These are phyloP conservation scores for Aspergillus sp. DNA, from an alignment of 2,329 filamentous ascomycete genomes.

Conservation along the genomic window DNA sequence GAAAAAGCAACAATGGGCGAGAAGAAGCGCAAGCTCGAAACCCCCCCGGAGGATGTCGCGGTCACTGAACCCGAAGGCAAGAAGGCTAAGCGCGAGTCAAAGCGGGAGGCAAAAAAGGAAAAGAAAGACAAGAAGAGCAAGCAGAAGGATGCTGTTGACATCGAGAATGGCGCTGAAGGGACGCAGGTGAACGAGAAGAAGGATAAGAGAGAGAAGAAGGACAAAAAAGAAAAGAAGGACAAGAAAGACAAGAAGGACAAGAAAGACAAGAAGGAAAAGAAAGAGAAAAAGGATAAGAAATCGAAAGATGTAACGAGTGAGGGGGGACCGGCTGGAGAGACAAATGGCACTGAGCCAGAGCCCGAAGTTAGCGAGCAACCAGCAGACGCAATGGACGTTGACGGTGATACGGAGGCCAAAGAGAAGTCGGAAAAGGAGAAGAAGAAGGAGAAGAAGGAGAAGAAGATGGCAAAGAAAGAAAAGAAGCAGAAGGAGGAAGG, in stretches of 20 bases:
- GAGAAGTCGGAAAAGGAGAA: conserved; percentile 14
- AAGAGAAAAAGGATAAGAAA: conserved; percentile 27
- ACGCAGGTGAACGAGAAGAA: conserved; percentile 28
- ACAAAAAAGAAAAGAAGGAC: conserved; percentile 29
- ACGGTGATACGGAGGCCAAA: not conserved
- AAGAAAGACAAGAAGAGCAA: conserved; percentile 11
- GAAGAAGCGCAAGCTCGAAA: conserved; percentile 41
- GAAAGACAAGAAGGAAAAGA: conserved; percentile 29
- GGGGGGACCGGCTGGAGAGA: conserved; percentile 26
- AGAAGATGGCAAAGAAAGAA: conserved; percentile 21
- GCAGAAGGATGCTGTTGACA: conserved; percentile 2
- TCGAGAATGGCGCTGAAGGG: conserved; percentile 13
- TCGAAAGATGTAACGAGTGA: conserved; percentile 27
- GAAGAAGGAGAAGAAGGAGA: conserved; percentile 19
- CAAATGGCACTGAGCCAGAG: conserved; percentile 5
- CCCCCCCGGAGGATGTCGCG: conserved; percentile 21
- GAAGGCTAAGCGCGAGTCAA: conserved; percentile 34
- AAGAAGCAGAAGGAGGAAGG: conserved; percentile 29
- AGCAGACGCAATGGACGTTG: conserved; percentile 7
- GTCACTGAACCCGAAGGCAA: conserved; percentile 29
- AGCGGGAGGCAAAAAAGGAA: conserved; percentile 25
- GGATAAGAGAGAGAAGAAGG: conserved; percentile 22
- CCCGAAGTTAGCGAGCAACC: not conserved
- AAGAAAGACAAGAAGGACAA: conserved; percentile 22
- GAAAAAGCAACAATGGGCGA: conserved; percentile 31